Conservation (phyloP, 169 alveolate genomes). For the Eimeria zaria region DNA sequence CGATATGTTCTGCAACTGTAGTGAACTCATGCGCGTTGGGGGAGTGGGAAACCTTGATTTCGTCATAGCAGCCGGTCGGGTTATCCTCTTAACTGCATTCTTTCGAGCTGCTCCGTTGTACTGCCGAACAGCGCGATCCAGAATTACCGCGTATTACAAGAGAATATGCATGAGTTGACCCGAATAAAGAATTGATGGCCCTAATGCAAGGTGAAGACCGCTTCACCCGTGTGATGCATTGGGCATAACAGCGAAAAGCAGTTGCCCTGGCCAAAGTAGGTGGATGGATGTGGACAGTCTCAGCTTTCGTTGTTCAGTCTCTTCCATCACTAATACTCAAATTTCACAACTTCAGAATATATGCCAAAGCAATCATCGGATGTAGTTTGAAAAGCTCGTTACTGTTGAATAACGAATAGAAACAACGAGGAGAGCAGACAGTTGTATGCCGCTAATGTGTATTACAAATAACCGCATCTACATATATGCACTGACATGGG, state of each 20-base stretch:
- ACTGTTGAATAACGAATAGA: not conserved
- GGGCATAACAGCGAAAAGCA: too few relatives aligned
- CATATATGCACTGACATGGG: not conserved
- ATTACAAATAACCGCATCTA: not conserved
- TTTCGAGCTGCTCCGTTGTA: too few relatives aligned
- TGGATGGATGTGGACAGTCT: not conserved
- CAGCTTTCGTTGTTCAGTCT: not conserved
- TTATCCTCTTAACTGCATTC: not conserved
- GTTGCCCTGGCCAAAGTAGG: too few relatives aligned
- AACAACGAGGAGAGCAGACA: not conserved
- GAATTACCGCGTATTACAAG: not conserved
- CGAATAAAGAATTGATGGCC: not conserved
- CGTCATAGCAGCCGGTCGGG: not conserved
- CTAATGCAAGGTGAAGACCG: not conserved
- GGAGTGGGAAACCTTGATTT: not conserved
- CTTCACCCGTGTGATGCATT: not conserved
- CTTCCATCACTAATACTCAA: not conserved
- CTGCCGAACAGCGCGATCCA: not conserved
- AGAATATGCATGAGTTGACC: not conserved
- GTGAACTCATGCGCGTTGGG: not conserved
- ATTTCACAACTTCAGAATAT: not conserved
- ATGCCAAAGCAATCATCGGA: not conserved
- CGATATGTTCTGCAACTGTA: not conserved
- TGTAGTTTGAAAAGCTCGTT: not conserved
- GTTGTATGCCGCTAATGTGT: not conserved